Conservation (phyloP, 2,329 filamentous ascomycete genomes). For the Aureobasidium sp. region DNA sequence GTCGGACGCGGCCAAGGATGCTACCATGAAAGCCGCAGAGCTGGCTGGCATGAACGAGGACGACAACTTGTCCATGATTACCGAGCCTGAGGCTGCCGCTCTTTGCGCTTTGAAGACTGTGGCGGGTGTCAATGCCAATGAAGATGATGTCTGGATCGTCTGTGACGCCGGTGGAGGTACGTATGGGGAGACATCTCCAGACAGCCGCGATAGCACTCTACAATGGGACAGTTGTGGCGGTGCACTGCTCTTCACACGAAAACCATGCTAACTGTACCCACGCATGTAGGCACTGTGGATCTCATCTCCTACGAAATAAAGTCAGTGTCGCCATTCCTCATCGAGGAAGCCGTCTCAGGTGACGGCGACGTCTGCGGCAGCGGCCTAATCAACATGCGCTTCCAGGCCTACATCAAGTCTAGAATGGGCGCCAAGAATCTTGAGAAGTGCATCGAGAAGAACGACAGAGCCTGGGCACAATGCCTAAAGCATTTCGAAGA, state of each 20-base stretch:
- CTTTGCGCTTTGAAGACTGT: conserved; percentile 73
- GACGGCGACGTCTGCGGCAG: conserved; percentile 71
- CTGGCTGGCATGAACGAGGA: neutral
- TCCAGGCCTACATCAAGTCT: conserved; percentile 64
- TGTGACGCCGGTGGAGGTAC: conserved; percentile 50
- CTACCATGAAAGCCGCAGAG: conserved; percentile 68
- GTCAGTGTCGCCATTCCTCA: conserved; percentile 58
- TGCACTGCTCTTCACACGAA: neutral
- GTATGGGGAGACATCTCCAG: no score
- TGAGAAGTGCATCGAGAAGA: conserved; percentile 67
- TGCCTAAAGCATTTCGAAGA: conserved; percentile 73
- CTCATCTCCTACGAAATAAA: conserved; percentile 76
- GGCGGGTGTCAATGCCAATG: conserved; percentile 52
- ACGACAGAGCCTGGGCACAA: conserved; percentile 65
- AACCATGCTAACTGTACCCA: neutral
- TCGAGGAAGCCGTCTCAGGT: conserved; percentile 72
- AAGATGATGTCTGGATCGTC: conserved; percentile 57
- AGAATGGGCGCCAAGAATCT: conserved; percentile 58
- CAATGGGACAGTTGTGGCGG: neutral
- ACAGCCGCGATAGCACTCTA: no score
- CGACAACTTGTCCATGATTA: conserved; percentile 48
- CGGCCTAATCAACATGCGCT: conserved; percentile 70
- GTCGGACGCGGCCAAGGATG: conserved; percentile 79
- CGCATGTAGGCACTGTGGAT: conserved; percentile 41
- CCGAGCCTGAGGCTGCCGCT: conserved; percentile 70